A percentile compares a stretch with the other conserved stretches of the same genome.
These are phyloP conservation scores for Parachaetomium inaequale DNA, from an alignment of 495 filamentous ascomycete species.

Conservation along the genomic window DNA sequence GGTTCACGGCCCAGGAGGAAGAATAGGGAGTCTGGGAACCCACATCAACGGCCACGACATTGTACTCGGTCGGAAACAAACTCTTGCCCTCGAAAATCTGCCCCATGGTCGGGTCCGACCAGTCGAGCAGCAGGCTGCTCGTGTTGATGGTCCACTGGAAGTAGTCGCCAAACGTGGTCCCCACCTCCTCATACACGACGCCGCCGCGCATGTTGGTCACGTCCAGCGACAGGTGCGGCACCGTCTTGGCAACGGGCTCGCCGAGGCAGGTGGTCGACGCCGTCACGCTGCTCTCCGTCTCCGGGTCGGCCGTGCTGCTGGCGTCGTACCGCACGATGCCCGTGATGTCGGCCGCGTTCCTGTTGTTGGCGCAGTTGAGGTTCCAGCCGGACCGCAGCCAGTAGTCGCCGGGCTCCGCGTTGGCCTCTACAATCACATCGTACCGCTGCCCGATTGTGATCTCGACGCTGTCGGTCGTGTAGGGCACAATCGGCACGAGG, in stretches of 20 bases:
- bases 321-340: constrained; percentile 56
- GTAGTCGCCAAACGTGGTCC: not conserved
- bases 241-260: not conserved
- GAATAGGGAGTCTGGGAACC: not conserved
- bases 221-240: not conserved
- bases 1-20: not conserved
- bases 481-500: constrained; percentile 51
- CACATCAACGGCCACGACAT: not conserved
- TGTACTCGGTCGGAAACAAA: not conserved
- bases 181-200: not conserved
- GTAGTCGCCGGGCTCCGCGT: constrained; percentile 48
- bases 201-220: not conserved
- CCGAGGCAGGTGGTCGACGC: not conserved
- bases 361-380: constrained; percentile 34
- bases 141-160: constrained; percentile 11
- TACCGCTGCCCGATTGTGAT: constrained; percentile 64
- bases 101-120: not conserved
- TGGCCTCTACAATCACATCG: constrained; percentile 63
- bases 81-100: not conserved
- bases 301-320: not conserved
- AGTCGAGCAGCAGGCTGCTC: constrained; percentile 1
- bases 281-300: not conserved
- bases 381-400: constrained; percentile 49
- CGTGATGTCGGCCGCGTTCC: constrained; percentile 40
- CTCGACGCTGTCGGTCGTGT: constrained; percentile 42